Evolutionary conservation across 2,329 filamentous ascomycete species (phyloP), one percentile per base, ranked within the genome.

Genomic region (Nemania abortiva): DNA sequence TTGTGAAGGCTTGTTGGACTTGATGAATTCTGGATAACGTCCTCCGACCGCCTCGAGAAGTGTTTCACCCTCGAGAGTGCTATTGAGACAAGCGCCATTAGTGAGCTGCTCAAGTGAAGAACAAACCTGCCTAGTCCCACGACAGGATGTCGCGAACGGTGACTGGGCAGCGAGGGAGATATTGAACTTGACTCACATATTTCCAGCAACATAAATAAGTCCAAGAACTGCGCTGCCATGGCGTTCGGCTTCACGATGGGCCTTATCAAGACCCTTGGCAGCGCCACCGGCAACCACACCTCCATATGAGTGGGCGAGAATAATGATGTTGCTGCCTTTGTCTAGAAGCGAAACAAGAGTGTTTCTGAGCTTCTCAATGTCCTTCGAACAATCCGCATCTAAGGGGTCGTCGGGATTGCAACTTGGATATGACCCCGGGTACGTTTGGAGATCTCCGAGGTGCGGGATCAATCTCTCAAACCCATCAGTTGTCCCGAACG

Each of bases 281-380:
- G 75, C 74, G n/a, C 61, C 74, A 3, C 72, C 73, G 1, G 69
- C 72, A 0, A 76, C 73, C 4, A 77, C 63, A 11, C 73, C 74
- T 0, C 74, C 75, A 42, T 74, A 77, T 1, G 75, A 77, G 45
- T 77, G 76, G 0, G 72, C 70, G 7, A 76, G 34, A n/a, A 77
- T 57, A 20, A 76, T 70, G 2, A 76, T 22, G 24, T 77, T 65
- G 22, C 63, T 37, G 15, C 70, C 27, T n/a, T 73, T n/a, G 0
- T 74, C 70, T 6, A 76, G 4, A 1, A 76, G 70, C 4, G 72
- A 67, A 6, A 74, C 63, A 4, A 76, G 57, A 11, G 59, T 68
- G n/a, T 70, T 58, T 5, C 70, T 66, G 10, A 76, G 65, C 1
- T 49, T 58, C 6, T 50, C 27, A 11, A 71, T 70, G 39, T 74